These are phyloP conservation scores for Acacia concinna DNA, from an alignment of 331 rosid species.

Conservation along the genomic window DNA sequence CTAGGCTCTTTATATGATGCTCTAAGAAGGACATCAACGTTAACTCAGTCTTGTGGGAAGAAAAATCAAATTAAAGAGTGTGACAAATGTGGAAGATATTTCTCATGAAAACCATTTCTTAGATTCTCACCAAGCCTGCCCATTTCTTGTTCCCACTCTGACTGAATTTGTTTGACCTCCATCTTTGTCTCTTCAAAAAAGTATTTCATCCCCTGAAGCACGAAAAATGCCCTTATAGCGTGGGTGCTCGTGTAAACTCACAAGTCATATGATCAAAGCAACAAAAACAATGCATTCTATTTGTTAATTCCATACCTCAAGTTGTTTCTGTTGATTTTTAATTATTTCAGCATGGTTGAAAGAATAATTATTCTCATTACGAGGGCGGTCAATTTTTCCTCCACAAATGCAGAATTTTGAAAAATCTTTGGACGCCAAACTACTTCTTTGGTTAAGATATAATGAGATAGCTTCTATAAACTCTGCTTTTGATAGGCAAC, in stretches of 20 bases:
- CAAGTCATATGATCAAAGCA: neutral
- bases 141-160: conserved; percentile 73
- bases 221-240: neutral
- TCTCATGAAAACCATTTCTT: conserved; percentile 22
- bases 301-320: conserved; percentile 54
- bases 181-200: conserved; percentile 65
- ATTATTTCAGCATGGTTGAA: conserved; percentile 50
- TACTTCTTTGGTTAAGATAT: conserved; percentile 72
- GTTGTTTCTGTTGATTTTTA: conserved; percentile 67
- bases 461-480: conserved; percentile 72
- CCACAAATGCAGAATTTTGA: conserved; percentile 85
- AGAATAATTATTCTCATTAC: conserved; percentile 37
- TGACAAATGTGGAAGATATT: conserved; percentile 22
- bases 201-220: conserved; percentile 66
- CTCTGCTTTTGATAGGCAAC: conserved; percentile 66
- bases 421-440: conserved; percentile 69
- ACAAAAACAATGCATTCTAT: neutral
- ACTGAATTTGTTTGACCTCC: conserved; percentile 68
- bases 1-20: conserved; percentile 73
- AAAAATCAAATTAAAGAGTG: neutral
- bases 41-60: conserved; percentile 30
- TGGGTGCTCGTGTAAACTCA: conserved; percentile 14
- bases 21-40: conserved; percentile 44
- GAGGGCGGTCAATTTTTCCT: conserved; percentile 55
- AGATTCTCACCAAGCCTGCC: conserved; percentile 70